Conservation (phyloP, 2,329 filamentous ascomycete genomes). For the Aspergillus novofumigatus region DNA sequence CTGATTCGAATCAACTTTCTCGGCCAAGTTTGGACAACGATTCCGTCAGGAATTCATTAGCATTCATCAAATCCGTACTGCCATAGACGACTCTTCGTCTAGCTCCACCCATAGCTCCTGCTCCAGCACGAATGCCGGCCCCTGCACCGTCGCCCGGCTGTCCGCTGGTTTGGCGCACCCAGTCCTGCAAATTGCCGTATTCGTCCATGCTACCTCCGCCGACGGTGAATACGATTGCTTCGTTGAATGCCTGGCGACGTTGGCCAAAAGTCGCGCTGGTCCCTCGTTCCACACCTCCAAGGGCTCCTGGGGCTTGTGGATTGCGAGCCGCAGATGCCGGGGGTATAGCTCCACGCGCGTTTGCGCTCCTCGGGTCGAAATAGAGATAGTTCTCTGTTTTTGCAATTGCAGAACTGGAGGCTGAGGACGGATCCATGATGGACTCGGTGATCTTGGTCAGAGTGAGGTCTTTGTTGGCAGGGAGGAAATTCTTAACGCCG, state of each 20-base stretch:
- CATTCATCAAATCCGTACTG: conserved; percentile 71
- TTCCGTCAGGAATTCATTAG: conserved; percentile 56
- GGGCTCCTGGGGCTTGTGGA: conserved; percentile 41
- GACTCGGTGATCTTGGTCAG: conserved; percentile 98
- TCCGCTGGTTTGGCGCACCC: conserved; percentile 71
- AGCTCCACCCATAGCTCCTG: conserved; percentile 45
- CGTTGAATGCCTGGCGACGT: conserved; percentile 79
- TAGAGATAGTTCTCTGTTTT: conserved; percentile 97
- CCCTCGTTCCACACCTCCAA: conserved; percentile 52
- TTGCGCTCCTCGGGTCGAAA: conserved; percentile 91
- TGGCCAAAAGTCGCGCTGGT: conserved; percentile 86
- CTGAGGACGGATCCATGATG: conserved; percentile 91
- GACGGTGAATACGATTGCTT: conserved; percentile 90
- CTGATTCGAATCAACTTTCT: conserved; percentile 42
- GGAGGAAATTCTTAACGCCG: conserved; percentile 97
- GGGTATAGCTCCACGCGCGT: conserved; percentile 87
- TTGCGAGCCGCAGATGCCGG: conserved; percentile 59
- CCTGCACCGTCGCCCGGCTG: conserved; percentile 47
- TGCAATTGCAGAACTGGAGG: conserved; percentile 84
- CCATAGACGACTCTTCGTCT: conserved; percentile 88
- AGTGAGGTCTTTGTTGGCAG: conserved; percentile 89
- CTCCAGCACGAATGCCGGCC: conserved; percentile 25
- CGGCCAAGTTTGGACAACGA: conserved; percentile 55
- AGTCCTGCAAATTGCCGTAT: conserved; percentile 95
- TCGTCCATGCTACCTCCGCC: conserved; percentile 98